A percentile compares a stretch with the other conserved stretches of the same genome.
phyloP scores from a whole-genome alignment of 805 yeast species.

The Saccharomycopsis javanensis region DNA sequence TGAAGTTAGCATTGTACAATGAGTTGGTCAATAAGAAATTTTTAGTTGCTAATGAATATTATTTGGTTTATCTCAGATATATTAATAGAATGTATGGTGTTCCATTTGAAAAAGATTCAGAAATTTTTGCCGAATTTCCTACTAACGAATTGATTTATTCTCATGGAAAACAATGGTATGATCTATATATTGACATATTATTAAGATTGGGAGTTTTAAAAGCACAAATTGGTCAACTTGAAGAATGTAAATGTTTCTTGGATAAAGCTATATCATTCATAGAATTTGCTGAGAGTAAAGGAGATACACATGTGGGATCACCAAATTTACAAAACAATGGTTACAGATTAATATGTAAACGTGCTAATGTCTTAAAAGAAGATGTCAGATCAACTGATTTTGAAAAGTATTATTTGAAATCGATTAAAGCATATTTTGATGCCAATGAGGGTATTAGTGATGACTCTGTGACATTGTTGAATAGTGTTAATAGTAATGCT shows the following conservation, averaged over 20 bases:
- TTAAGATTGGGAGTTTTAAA: conserved; percentile 32
- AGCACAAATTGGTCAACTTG: conserved; percentile 23
- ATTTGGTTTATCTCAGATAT: conserved; percentile 25
- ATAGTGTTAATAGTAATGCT: background rate
- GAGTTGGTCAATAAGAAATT: conserved; percentile 30
- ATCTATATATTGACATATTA: conserved; percentile 31
- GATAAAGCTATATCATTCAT: conserved; percentile 26
- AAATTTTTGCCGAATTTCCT: conserved; percentile 21
- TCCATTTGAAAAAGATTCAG: conserved; percentile 20
- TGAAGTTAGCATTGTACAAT: conserved; percentile 30
- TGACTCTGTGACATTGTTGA: background rate
- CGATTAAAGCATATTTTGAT: background rate
- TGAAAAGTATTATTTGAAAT: background rate
- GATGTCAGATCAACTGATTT: background rate
- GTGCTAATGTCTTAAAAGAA: background rate
- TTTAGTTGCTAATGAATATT: conserved; percentile 27
- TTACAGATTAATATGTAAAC: conserved; percentile 30
- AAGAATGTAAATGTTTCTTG: conserved; percentile 24
- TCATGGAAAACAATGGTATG: conserved; percentile 26
- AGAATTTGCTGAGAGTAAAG: conserved; percentile 5
- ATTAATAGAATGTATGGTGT: conserved; percentile 27
- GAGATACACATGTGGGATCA: conserved; percentile 3
- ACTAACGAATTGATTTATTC: conserved; percentile 22
- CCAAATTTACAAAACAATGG: conserved; percentile 20
- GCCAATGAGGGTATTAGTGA: background rate